phyloP scores from a whole-genome alignment of 2,329 filamentous ascomycete genomes.

The Aspergillus carbonarius region DNA sequence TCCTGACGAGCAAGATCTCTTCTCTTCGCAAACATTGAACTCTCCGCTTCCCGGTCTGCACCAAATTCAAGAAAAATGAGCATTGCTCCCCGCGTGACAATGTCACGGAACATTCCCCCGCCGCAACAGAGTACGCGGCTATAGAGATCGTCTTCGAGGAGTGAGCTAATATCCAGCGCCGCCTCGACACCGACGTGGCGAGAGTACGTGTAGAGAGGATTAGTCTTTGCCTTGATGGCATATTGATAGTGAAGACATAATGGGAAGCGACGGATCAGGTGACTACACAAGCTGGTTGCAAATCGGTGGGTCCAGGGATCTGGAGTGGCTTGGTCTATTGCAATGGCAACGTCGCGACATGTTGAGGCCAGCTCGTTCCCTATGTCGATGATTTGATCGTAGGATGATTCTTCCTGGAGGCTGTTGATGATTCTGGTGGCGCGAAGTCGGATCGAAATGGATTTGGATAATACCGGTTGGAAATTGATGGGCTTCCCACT shows the following conservation, averaged over 20 bases:
- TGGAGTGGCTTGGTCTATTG: background rate
- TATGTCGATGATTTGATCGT: slow-evolving; percentile 21
- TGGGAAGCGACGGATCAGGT: slow-evolving; percentile 22
- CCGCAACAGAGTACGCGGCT: slow-evolving; percentile 24
- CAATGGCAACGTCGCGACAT: slow-evolving; percentile 8
- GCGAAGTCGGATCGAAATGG: slow-evolving; percentile 15
- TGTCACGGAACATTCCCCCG: slow-evolving; percentile 31
- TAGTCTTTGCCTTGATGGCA: slow-evolving; percentile 22
- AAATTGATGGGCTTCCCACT: background rate
- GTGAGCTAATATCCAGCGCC: slow-evolving; percentile 25
- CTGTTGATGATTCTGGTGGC: slow-evolving; percentile 21
- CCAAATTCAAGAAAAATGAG: slow-evolving; percentile 22
- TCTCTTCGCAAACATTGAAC: slow-evolving; percentile 10
- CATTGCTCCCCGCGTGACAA: slow-evolving; percentile 24
- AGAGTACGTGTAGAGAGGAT: slow-evolving; percentile 28
- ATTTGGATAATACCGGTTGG: slow-evolving; percentile 13
- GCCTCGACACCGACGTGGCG: slow-evolving; percentile 26
- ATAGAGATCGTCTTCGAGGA: slow-evolving; percentile 26
- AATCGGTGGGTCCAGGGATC: slow-evolving; percentile 4
- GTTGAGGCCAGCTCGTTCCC: slow-evolving; percentile 14
- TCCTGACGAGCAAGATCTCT: slow-evolving; percentile 13
- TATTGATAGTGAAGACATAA: slow-evolving; percentile 25
- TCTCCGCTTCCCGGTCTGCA: slow-evolving; percentile 10
- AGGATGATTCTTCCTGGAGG: slow-evolving; percentile 20
- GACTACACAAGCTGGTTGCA: slow-evolving; percentile 17